Evolutionary conservation across 2,329 filamentous ascomycete genomes (phyloP), one percentile per base, ranked within the genome.

Genomic region (Pseudophaeomoniella oleicola): DNA sequence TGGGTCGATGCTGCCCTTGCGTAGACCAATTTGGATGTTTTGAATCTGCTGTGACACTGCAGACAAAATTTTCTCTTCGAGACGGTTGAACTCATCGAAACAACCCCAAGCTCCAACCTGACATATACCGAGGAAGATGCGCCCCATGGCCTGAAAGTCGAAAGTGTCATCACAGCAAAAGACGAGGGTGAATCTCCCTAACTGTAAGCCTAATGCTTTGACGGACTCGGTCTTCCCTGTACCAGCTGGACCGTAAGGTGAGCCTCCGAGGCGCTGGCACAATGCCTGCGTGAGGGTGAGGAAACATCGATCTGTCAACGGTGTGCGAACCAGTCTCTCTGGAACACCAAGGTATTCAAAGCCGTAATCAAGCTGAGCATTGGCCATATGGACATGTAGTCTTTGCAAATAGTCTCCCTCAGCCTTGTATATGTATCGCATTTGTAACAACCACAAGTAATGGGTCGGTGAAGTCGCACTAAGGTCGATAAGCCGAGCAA

Each of bases 151-250:
- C 54, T 98, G 90, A 69, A 96, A 98, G 58, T 99, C 90, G 51
- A 99, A 99, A 0, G 90, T 98, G 60, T 98, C 90, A 54, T 99
- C 90, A 64, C 90, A 99, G 59, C 92, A 98, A 66, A 99, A 98
- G 17, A 99, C 92, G 16, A 99, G 74, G 2, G 92, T 98, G 57
- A 98, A 99, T 41, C 92, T 79, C 55, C 90, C 92, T 37, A 99
- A 77, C 57, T 98, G 87, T 3, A 98, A 73, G 66, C 90, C 92
- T 16, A 99, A 72, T 14, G 90, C 90, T 61, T 99, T 99, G 56
- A 99, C 90, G 2, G 90, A 98, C 56, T 99, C 90, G 0, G 90
- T 99, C 63, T 99, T 99, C 57, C 90, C 90, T 32, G 90, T 99
- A 66, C 90, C 90, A 40, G 90, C 90, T 46, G 90, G 90, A 36